Percentiles rank a stretch among this genome's conserved stretches.
These are phyloP conservation scores for Xylaria sp. DNA, from an alignment of 2,329 filamentous ascomycete genomes.

Conservation along the genomic window DNA sequence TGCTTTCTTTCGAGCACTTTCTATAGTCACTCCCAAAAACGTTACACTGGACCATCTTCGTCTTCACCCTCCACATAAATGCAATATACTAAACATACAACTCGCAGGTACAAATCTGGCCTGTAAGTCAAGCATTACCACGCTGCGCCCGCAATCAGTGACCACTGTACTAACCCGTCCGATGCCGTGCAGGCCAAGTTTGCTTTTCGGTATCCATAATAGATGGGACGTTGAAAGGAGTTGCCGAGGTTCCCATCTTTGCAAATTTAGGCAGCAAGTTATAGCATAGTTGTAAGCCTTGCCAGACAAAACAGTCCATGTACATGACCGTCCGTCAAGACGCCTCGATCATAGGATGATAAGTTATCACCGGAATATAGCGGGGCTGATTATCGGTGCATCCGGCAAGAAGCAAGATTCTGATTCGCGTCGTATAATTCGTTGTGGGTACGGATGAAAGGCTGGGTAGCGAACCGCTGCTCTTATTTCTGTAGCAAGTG, in stretches of 20 bases:
- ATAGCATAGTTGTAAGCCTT: slow-evolving; percentile 18
- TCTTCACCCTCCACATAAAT: neutral
- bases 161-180: slow-evolving; percentile 34
- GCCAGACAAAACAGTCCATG: slow-evolving; percentile 6
- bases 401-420: neutral
- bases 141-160: neutral
- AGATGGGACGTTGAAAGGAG: slow-evolving; percentile 5
- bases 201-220: slow-evolving; percentile 43
- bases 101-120: slow-evolving; percentile 61
- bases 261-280: slow-evolving; percentile 9
- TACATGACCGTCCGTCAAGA: slow-evolving; percentile 8
- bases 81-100: slow-evolving; percentile 19
- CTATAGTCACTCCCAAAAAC: slow-evolving; percentile 10
- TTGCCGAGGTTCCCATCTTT: neutral
- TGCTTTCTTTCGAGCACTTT: slow-evolving; percentile 11
- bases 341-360: slow-evolving; percentile 14
- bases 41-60: neutral
- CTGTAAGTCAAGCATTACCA: slow-evolving; percentile 49
- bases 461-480: slow-evolving; percentile 1
- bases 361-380: slow-evolving; percentile 1
- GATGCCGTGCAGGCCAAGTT: slow-evolving; percentile 41
- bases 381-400: neutral
- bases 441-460: neutral
- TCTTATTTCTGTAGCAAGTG: neutral
- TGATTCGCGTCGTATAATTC: slow-evolving; percentile 3